phyloP scores from a whole-genome alignment of 1,139 yeast species.

The Lodderomyces beijingensis region DNA sequence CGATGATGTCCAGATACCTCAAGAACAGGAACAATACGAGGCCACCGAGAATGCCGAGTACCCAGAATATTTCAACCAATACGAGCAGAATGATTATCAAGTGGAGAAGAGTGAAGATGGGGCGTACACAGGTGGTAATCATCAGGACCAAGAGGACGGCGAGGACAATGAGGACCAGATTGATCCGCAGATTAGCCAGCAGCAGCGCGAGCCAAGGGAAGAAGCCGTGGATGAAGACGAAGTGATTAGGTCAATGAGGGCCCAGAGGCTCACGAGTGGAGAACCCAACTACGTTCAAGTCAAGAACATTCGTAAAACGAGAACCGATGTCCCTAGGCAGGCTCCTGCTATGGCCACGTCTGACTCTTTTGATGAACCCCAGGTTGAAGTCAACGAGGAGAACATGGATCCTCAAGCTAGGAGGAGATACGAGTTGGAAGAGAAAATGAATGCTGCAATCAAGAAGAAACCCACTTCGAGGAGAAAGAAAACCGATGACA shows the following conservation, averaged over 20 bases:
- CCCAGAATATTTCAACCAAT: background rate
- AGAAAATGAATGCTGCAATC: conserved; percentile 71
- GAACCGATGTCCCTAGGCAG: too few species aligned
- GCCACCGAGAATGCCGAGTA: conserved; percentile 9
- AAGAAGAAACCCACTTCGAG: conserved; percentile 47
- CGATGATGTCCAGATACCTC: conserved; percentile 10
- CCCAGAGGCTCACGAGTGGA: conserved; percentile 21
- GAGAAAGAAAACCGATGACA: conserved; percentile 72
- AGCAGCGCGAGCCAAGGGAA: too few species aligned
- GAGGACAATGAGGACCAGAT: conserved; percentile 12
- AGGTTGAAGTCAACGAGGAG: conserved; percentile 4
- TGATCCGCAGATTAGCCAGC: too few species aligned
- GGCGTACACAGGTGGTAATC: conserved; percentile 2
- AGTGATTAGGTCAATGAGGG: conserved; percentile 22
- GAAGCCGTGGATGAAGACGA: conserved; percentile 23
- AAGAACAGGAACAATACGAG: conserved; percentile 10
- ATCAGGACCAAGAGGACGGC: background rate
- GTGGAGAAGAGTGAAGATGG: background rate
- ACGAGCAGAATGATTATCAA: background rate
- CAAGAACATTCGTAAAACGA: conserved; percentile 34
- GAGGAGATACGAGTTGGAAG: conserved; percentile 76
- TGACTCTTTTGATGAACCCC: background rate
- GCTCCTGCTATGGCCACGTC: background rate
- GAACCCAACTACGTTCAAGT: conserved; percentile 31
- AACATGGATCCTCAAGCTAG: conserved; percentile 40